phyloP scores from a whole-genome alignment of 2,329 filamentous ascomycete genomes.

The Davidsoniella australis region DNA sequence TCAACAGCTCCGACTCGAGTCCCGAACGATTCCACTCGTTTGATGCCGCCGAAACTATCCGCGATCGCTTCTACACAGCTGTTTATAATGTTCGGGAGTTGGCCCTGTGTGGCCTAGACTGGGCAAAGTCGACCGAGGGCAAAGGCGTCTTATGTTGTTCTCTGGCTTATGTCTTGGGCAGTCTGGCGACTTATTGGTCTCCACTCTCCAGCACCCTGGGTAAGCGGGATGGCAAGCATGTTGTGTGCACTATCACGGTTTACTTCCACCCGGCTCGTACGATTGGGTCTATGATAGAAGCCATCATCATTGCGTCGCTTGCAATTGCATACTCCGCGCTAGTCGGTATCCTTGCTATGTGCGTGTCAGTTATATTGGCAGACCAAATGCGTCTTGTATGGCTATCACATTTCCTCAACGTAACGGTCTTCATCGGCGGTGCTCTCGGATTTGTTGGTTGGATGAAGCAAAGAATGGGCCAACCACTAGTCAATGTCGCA shows the following conservation, averaged over 20 bases:
- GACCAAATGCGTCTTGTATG: conserved; percentile 45
- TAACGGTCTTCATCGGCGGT: conserved; percentile 70
- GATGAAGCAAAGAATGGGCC: conserved; percentile 65
- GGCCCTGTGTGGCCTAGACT: conserved; percentile 32
- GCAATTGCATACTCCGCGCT: conserved; percentile 57
- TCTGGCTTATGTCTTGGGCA: conserved; percentile 73
- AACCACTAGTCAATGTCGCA: conserved; percentile 67
- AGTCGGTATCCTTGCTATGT: conserved; percentile 73
- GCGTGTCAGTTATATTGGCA: conserved; percentile 64
- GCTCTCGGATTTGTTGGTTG: conserved; percentile 77
- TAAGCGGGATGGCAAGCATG: conserved; percentile 77
- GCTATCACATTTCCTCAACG: conserved; percentile 60
- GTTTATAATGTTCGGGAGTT: conserved; percentile 23
- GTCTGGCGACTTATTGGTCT: conserved; percentile 68
- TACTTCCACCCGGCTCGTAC: conserved; percentile 87
- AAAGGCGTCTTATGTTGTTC: conserved; percentile 80
- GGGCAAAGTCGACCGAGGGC: conserved; percentile 54
- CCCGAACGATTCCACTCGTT: conserved; percentile 20
- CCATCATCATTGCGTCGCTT: conserved; percentile 55
- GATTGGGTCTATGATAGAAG: conserved; percentile 78
- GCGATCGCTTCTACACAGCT: conserved; percentile 21
- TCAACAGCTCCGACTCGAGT: conserved; percentile 18
- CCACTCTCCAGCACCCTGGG: conserved; percentile 59
- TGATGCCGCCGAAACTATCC: conserved; percentile 21
- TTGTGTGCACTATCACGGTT: conserved; percentile 83